phyloP scores from a whole-genome alignment of 2,329 filamentous ascomycete species.

The Penicillium sp. region DNA sequence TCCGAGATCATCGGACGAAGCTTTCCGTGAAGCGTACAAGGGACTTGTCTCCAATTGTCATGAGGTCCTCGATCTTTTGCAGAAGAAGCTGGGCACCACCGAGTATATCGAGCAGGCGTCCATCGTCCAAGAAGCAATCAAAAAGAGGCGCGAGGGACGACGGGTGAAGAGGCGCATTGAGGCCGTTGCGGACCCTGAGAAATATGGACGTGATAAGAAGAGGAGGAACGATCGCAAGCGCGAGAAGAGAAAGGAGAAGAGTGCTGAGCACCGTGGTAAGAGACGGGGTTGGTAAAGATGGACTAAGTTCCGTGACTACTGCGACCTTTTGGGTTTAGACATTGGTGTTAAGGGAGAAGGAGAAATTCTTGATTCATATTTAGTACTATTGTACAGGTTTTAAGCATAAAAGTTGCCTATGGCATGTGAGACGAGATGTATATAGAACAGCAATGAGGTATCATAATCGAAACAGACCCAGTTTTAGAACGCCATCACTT shows the following conservation, averaged over 20 bases:
- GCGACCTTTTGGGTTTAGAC: neutral
- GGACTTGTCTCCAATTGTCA: slow-evolving; percentile 72
- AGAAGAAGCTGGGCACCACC: slow-evolving; percentile 81
- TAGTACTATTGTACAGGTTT: slow-evolving; percentile 25
- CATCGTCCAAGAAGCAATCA: slow-evolving; percentile 74
- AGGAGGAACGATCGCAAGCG: slow-evolving; percentile 85
- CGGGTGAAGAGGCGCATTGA: slow-evolving; percentile 88
- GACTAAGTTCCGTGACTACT: neutral
- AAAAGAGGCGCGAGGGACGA: slow-evolving; percentile 72
- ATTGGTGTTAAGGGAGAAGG: slow-evolving; percentile 14
- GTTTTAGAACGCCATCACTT: slow-evolving; percentile 16
- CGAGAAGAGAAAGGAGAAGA: slow-evolving; percentile 78
- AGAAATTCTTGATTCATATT: slow-evolving; percentile 9
- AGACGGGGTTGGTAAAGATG: slow-evolving; percentile 69
- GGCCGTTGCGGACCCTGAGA: slow-evolving; percentile 81
- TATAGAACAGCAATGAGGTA: slow-evolving; percentile 21
- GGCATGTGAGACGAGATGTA: slow-evolving; percentile 30
- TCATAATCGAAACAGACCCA: slow-evolving; percentile 15
- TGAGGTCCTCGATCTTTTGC: slow-evolving; percentile 79
- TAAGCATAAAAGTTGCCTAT: slow-evolving; percentile 11
- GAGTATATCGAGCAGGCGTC: slow-evolving; percentile 77
- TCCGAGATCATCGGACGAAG: slow-evolving; percentile 72
- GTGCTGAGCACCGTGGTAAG: slow-evolving; percentile 71
- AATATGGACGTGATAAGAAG: slow-evolving; percentile 76
- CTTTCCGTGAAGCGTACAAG: slow-evolving; percentile 72